These are phyloP conservation scores for Trypanosoma boissoni DNA, from an alignment of 208 protist species.

Conservation along the genomic window DNA sequence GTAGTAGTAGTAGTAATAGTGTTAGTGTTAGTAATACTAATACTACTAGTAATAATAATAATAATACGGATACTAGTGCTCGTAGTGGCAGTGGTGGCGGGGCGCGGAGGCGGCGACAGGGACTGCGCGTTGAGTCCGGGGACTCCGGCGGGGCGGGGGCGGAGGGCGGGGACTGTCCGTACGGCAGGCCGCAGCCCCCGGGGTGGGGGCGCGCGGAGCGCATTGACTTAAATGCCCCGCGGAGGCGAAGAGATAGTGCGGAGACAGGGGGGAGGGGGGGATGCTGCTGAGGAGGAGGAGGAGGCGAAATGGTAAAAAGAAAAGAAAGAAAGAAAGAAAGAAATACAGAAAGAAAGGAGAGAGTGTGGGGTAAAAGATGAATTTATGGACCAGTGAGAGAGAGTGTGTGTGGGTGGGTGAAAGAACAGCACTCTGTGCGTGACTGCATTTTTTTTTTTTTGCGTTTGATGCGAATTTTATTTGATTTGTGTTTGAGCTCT, in stretches of 20 bases:
- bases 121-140: no score
- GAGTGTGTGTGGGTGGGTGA: no score
- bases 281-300: conserved; percentile 24
- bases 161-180: no score
- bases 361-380: conserved; percentile 1
- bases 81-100: conserved; percentile 2
- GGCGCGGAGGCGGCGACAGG: no score
- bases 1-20: background rate
- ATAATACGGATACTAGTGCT: no score
- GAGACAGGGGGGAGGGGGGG: conserved; percentile 41
- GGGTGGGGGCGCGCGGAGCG: background rate
- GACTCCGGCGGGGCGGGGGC: no score
- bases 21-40: background rate
- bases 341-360: background rate
- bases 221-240: conserved; percentile 18
- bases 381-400: background rate
- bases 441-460: conserved; percentile 2
- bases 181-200: background rate
- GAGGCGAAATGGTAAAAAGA: background rate
- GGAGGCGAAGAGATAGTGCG: conserved; percentile 26
- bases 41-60: no score
- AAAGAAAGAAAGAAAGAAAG: background rate
- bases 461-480: conserved; percentile 14
- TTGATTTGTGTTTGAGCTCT: background rate
- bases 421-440: no score